Base-by-base conservation (phyloP, 306 rosid species). In the Pyrus bretschneideri region DNA sequence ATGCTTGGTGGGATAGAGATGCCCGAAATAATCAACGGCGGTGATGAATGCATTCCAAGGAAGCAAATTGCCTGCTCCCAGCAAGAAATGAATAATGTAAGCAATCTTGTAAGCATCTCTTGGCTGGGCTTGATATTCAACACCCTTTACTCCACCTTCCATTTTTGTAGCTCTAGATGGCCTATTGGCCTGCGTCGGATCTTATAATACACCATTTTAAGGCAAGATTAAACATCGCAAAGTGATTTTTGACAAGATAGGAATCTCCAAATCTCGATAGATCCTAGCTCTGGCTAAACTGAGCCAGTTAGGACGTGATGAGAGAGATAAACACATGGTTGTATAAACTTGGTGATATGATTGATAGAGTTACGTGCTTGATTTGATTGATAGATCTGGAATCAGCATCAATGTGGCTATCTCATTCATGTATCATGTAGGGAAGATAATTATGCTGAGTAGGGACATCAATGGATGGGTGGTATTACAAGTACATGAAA, bases 1-100 rank as follows among this genome's bases (percentile, higher is more conserved):
- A 80, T 88, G 96, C 14, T 74, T 83, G 58, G 82, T 70, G 3
- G 99, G 96, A 60, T 92, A 96, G 59, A 91, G 95, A 76, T 83
- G 83, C 55, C 91, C 79, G 44, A 96, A 96, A 81, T 96, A 96
- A 78, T 96, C 99, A 23, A 89, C 93, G 14, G 96, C 99, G 4
- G 98, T 96, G 90, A 96, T 92, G 17, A 90, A 83, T 52, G 96
- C 99, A 85, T 96, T 96, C 99, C 99, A 96, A 11, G 99, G 99
- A 33, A 96, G 93, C 74, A 96, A 81, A 89, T 89, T 89, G 23
- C 98, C 98, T 13, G 90, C 93, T 40, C 98, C 99, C 15, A 96
- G 92, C 77, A 91, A 73, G 96, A 96, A 96, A 76, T 92, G 93
- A 78, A 92, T 89, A 42, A 88, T 67, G 90, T 96, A 96, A 51